These are phyloP conservation scores for Ensete glaucum DNA, from an alignment of 176 grass and related monocot species.

Conservation along the genomic window DNA sequence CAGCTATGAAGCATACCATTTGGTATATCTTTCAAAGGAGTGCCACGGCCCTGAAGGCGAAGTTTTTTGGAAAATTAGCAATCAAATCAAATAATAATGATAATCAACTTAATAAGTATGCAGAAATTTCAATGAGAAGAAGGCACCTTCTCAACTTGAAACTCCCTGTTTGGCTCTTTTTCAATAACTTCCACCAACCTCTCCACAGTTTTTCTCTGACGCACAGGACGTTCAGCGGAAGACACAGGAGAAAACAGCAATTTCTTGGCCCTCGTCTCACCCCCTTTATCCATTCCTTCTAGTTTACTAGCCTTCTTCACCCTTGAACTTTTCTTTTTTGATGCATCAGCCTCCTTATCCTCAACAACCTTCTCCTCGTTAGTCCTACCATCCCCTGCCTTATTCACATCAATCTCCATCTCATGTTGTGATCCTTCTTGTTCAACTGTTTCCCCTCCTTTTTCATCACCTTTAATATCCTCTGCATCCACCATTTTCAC, in stretches of 20 bases:
- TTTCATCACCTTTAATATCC: not conserved
- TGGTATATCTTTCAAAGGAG: conserved; percentile 90
- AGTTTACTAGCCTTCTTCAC: conserved; percentile 27
- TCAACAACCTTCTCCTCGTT: conserved; percentile 1
- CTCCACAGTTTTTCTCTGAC: conserved; percentile 94
- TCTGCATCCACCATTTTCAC: conserved; percentile 4
- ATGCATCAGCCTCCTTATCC: conserved; percentile 36
- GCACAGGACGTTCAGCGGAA: conserved; percentile 66
- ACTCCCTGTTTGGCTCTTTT: conserved; percentile 62
- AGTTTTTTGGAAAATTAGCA: conserved; percentile 10
- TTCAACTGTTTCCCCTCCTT: conserved; percentile 9
- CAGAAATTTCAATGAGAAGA: conserved; percentile 17
- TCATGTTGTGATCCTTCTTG: conserved; percentile 14
- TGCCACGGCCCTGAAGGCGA: conserved; percentile 67
- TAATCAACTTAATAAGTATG: not conserved
- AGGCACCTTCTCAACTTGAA: conserved; percentile 83
- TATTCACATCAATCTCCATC: not conserved
- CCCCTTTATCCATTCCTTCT: conserved; percentile 41
- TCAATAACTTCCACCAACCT: conserved; percentile 99
- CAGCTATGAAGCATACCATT: conserved; percentile 34
- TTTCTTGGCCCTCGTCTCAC: conserved; percentile 49
- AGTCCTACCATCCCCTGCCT: too few species aligned
- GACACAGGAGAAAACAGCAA: conserved; percentile 37
- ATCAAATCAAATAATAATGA: conserved; percentile 9
- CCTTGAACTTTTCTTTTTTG: conserved; percentile 56